Evolutionary conservation across 1,284 basidiomycete genomes (phyloP).

Genomic region (Dichomitus squalens): DNA sequence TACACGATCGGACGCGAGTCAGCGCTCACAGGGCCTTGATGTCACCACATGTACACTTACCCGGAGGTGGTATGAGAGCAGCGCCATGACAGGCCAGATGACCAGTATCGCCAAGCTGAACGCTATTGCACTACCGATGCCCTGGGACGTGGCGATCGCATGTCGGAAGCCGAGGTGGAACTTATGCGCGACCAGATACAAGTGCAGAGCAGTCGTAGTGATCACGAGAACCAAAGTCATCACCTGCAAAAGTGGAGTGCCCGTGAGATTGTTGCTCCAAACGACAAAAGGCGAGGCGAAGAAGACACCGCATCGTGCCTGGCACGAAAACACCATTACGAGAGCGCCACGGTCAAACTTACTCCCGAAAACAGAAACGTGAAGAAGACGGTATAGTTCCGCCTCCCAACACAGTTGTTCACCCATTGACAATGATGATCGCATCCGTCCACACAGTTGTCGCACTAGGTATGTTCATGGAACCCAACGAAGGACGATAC

Average conservation of each 20-base stretch:
- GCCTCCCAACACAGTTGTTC: conserved; percentile 90
- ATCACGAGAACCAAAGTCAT: conserved; percentile 75
- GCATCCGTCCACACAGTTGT: conserved; percentile 91
- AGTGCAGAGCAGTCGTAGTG: conserved; percentile 80
- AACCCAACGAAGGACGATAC: not conserved
- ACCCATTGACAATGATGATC: conserved; percentile 96
- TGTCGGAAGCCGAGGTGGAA: conserved; percentile 55
- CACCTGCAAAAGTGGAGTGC: conserved; percentile 45
- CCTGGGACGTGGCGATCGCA: conserved; percentile 54
- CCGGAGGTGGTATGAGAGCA: conserved; percentile 83
- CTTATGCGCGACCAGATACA: conserved; percentile 63
- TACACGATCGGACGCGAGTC: conserved; percentile 33
- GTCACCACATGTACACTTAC: conserved; percentile 48
- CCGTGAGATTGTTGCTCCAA: conserved; percentile 12
- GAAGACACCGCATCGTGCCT: conserved; percentile 16
- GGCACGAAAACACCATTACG: conserved; percentile 8
- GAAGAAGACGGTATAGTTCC: conserved; percentile 92
- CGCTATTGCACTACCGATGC: conserved; percentile 77
- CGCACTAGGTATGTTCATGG: conserved; percentile 59
- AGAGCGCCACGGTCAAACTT: conserved; percentile 36
- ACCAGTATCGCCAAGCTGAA: conserved; percentile 71
- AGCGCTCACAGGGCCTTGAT: conserved; percentile 2
- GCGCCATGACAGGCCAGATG: conserved; percentile 80
- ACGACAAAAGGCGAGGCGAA: conserved; percentile 1
- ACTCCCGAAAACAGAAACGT: conserved; percentile 75